These are phyloP conservation scores for Haplosporangium gracile DNA, from an alignment of 192 early-diverging fungal genomes.

Conservation along the genomic window DNA sequence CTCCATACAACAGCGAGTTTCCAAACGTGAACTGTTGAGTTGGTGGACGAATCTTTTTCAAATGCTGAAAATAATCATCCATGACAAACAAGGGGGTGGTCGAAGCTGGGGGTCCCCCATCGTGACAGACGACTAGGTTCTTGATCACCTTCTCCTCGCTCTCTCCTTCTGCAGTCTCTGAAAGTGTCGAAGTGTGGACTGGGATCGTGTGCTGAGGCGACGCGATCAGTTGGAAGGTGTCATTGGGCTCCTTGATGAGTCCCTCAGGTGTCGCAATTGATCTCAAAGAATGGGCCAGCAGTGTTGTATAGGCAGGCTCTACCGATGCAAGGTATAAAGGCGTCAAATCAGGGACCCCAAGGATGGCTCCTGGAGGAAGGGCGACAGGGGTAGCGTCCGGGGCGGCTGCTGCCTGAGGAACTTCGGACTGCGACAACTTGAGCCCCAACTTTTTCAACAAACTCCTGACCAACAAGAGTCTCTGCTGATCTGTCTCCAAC, in stretches of 20 bases:
- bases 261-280: conserved; percentile 14
- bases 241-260: conserved; percentile 56
- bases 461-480: conserved; percentile 68
- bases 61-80: conserved; percentile 61
- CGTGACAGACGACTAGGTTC: conserved; percentile 59
- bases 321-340: conserved; percentile 58
- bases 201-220: conserved; percentile 28
- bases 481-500: conserved; percentile 59
- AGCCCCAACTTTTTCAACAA: conserved; percentile 78
- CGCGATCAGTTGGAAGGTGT: conserved; percentile 50
- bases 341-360: conserved; percentile 55
- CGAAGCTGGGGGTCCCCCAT: conserved; percentile 50
- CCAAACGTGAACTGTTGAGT: conserved; percentile 66
- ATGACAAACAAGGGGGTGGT: conserved; percentile 75
- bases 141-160: conserved; percentile 59
- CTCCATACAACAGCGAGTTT: conserved; percentile 80
- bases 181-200: conserved; percentile 38
- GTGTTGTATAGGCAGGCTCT: conserved; percentile 8
- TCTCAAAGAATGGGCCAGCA: conserved; percentile 16
- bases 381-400: neutral
- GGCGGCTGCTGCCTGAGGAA: neutral
- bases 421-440: conserved; percentile 49
- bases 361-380: conserved; percentile 24
- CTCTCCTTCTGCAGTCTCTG: conserved; percentile 35
- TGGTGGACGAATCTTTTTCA: conserved; percentile 55